phyloP scores from a whole-genome alignment of 495 filamentous ascomycete species.

The Amniculicola lignicola region DNA sequence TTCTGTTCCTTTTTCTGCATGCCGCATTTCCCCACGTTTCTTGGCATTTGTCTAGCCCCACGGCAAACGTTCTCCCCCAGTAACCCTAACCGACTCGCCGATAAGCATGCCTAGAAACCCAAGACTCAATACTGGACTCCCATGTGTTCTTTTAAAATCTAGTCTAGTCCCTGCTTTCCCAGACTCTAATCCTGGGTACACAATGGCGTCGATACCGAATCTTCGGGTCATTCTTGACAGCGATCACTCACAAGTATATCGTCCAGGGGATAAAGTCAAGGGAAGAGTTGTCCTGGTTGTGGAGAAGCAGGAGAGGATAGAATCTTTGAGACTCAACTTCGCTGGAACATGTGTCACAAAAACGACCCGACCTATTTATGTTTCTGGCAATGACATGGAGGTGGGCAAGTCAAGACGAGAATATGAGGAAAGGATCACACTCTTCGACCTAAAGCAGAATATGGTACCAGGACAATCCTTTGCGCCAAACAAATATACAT shows the following conservation, averaged over 20 bases:
- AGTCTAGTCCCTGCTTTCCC: constrained; percentile 16
- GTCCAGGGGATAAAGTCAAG: constrained; percentile 25
- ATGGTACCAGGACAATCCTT: constrained; percentile 12
- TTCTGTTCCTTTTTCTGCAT: constrained; percentile 17
- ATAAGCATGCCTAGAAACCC: constrained; percentile 9
- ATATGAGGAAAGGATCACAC: constrained; percentile 7
- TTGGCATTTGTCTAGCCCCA: constrained; percentile 15
- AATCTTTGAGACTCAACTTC: constrained; percentile 23
- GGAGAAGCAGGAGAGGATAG: constrained; percentile 15
- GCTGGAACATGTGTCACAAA: constrained; percentile 26
- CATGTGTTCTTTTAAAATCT: constrained; percentile 4
- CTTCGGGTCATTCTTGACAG: constrained; percentile 26
- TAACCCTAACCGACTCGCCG: constrained; percentile 14
- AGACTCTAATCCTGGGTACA: not conserved
- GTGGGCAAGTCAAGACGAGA: not conserved
- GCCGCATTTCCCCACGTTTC: constrained; percentile 18
- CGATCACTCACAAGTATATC: constrained; percentile 18
- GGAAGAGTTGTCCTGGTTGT: constrained; percentile 23
- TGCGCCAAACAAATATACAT: constrained; percentile 18
- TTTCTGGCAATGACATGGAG: constrained; percentile 12
- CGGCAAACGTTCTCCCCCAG: constrained; percentile 30
- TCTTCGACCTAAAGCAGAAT: constrained; percentile 21
- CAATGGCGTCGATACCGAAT: constrained; percentile 8
- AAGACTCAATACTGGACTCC: not conserved
- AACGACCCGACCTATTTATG: constrained; percentile 24